Evolutionary conservation across 1,284 basidiomycete genomes (phyloP), one percentile per base, ranked within the genome.

Genomic region (Puccinia polysora): DNA sequence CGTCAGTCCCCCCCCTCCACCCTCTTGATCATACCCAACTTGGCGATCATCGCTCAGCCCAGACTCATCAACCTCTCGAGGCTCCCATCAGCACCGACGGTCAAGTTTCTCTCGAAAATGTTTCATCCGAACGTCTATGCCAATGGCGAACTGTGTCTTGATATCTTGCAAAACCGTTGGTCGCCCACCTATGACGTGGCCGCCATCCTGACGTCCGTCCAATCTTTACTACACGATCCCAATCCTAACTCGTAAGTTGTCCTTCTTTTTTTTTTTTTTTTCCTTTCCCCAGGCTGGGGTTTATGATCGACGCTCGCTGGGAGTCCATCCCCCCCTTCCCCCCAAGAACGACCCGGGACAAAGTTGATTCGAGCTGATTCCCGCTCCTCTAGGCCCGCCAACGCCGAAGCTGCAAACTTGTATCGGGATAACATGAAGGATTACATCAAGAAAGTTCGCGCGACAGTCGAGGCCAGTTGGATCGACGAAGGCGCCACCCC

Each of bases 121-220:
- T 97, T 97, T 83, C 95, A 98, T 80, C 95, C 95, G 0, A 98
- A 97, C 82, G 94, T 98, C 15, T 98, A 97, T 81, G 90, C 90
- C 65, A 97, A 97, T 77, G 95, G 95, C 74, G 95, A 97, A 80
- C 87, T 98, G 65, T 98, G 95, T 81, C 85, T 98, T 58, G 95
- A 97, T 81, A 98, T 97, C 77, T 84, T 98, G 40, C 95, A 98
- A 83, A 98, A 98, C 79, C 85, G 95, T 32, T 98, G 95, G 95
- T 90, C 88, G 34, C 95, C 95, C 5, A 97, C 95, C 0, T 98
- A 98, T 81, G 95, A 98, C 79, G 95, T 98, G 53, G 93, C 94
- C 7, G 95, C 95, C 20, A 97, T 97, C 80, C 84, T 98, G 75
- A 98, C 95, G 1, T 90, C 88, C 75, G 94, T 98, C 75, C 95